Evolutionary conservation across 306 rosid genomes (phyloP), one percentile per base, ranked within the genome.

Genomic region (Trichosanthes truncata): DNA sequence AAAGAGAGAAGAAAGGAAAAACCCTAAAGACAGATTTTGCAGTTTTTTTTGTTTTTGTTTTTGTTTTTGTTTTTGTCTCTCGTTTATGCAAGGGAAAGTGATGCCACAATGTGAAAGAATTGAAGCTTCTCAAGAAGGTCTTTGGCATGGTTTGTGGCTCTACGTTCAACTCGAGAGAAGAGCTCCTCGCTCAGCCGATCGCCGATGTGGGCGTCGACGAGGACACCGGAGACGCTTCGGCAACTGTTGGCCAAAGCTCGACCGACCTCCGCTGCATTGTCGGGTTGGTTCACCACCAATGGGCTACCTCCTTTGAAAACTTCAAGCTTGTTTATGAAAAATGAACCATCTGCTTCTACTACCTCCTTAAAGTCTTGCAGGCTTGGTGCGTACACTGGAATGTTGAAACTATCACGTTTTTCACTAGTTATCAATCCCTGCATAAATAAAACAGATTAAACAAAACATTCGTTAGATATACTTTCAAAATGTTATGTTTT

Each of bases 231-330:
- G 23, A 96, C 96, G 61, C 94, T 95, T 77, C 94, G 83, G 31
- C 97, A 93, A 43, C 87, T 91, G 74, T 84, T 96, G 74, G 92
- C 97, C 2, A 96, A 76, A 33, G 93, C 97, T 80, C 84, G 83
- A 0, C 99, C 99, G 0, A 96, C 91, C 77, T 96, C 94, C 1
- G 87, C 84, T 0, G 81, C 88, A 25, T 93, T 89, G 68, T 93
- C 93, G 0, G 96, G 97, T 23, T 82, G 84, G 82, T 63, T 87
- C 81, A 95, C 97, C 17, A 93, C 93, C 6, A 95, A 91, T 2
- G 97, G 99, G 49, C 99, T 95, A n/a, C 99, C 99, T 79, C 96
- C 99, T 85, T 95, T 93, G 84, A 95, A 90, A 7, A 95, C 86
- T 81, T 91, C 97, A 25, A 95, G 99, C 84, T 90, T 93, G 88